These are phyloP conservation scores for Cucurbita maxima DNA, from an alignment of 306 rosid genomes.

Conservation along the genomic window DNA sequence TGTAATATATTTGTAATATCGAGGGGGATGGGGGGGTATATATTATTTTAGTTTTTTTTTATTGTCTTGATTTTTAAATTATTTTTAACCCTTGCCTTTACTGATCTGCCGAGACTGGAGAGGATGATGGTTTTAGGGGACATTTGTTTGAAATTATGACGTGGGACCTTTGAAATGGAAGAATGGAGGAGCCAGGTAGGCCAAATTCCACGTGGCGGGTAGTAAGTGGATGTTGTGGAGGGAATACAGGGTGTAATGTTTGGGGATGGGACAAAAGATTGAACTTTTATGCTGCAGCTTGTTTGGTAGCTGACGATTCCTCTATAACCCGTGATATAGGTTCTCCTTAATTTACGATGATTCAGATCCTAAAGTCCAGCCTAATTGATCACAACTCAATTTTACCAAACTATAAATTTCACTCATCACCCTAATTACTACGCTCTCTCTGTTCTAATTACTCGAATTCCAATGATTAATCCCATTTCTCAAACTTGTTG, in stretches of 20 bases:
- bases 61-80: too few species aligned
- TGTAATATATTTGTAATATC: slow-evolving; percentile 5
- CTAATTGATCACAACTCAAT: background rate
- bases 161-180: slow-evolving; percentile 21
- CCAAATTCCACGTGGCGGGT: slow-evolving; percentile 23
- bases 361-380: background rate
- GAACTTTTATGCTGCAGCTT: slow-evolving; percentile 24
- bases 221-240: slow-evolving; percentile 19
- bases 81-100: background rate
- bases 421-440: background rate
- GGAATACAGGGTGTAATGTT: slow-evolving; percentile 27
- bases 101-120: background rate
- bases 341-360: background rate
- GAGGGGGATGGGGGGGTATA: background rate
- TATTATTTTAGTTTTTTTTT: background rate
- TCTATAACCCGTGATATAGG: background rate
- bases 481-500: background rate
- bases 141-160: slow-evolving; percentile 36
- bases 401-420: background rate
- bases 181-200: slow-evolving; percentile 24
- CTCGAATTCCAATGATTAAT: background rate
- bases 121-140: background rate
- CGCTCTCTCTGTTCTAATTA: background rate
- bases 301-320: slow-evolving; percentile 17
- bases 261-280: slow-evolving; percentile 31